These are phyloP conservation scores for Tetraselmis striata DNA, from an alignment of 139 green algal genomes.

Conservation along the genomic window DNA sequence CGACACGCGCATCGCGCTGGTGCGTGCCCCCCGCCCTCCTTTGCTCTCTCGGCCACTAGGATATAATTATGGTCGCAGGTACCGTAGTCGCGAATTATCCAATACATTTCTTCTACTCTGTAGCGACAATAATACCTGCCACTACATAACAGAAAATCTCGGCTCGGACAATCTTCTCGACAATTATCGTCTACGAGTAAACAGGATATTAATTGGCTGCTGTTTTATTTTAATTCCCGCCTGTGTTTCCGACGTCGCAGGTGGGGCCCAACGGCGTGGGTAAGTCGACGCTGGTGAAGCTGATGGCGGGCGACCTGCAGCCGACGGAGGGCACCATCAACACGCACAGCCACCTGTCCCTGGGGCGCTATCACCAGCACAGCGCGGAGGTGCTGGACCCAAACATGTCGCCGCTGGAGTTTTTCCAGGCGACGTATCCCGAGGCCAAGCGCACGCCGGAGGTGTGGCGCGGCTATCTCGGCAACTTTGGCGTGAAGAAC, in stretches of 20 bases:
- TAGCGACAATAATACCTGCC: no score
- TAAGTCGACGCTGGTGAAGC: slow-evolving; percentile 17
- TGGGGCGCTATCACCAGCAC: slow-evolving; percentile 86
- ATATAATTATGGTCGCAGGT: no score
- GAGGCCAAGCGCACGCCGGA: neutral
- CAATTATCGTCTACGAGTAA: no score
- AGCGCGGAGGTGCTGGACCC: slow-evolving; percentile 73
- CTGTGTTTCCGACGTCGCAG: no score
- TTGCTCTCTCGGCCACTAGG: no score
- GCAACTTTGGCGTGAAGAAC: neutral
- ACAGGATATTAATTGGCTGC: no score
- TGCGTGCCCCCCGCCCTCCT: no score
- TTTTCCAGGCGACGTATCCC: neutral
- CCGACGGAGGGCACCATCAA: slow-evolving; percentile 86
- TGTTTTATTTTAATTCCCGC: no score
- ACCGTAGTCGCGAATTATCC: no score
- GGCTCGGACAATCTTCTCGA: no score
- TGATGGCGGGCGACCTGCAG: slow-evolving; percentile 65
- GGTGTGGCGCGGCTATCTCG: neutral
- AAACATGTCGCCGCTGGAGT: slow-evolving; percentile 63
- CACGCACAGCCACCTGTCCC: slow-evolving; percentile 88
- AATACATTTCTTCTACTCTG: no score
- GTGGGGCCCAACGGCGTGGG: slow-evolving; percentile 15
- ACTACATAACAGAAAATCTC: no score
- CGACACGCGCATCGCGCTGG: slow-evolving; percentile 13